Base-by-base conservation (phyloP, 208 protist genomes). In the Herpetomonas samuelpessoai region DNA sequence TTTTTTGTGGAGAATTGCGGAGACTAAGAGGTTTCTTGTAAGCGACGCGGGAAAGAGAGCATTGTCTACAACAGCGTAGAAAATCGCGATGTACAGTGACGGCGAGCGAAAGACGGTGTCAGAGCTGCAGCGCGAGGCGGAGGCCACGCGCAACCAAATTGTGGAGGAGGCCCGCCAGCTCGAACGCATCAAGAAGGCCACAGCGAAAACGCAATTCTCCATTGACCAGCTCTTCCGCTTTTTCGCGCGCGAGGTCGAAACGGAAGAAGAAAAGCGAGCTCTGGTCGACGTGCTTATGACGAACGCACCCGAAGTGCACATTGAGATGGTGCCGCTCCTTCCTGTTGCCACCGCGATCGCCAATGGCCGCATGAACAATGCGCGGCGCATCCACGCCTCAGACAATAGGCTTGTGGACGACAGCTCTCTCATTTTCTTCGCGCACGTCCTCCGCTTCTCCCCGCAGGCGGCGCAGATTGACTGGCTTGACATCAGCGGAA, bases 11-110 rank as follows among this genome's bases (percentile, higher is more conserved):
- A n/a, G n/a, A n/a, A n/a, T n/a, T n/a, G n/a, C n/a, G n/a, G n/a
- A n/a, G n/a, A n/a, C n/a, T n/a, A n/a, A n/a, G n/a, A n/a, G n/a
- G n/a, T n/a, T n/a, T n/a, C n/a, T n/a, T n/a, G n/a, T n/a, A n/a
- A n/a, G n/a, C n/a, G n/a, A n/a, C n/a, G n/a, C n/a, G n/a, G n/a
- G n/a, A n/a, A n/a, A n/a, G n/a, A n/a, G n/a, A n/a, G n/a, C n/a
- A n/a, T n/a, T n/a, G n/a, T n/a, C n/a, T n/a, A n/a, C n/a, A n/a
- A n/a, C n/a, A n/a, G n/a, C n/a, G n/a, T n/a, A n/a, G n/a, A n/a
- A n/a, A n/a, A n/a, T n/a, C n/a, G n/a, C n/a, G n/a, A 95, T 95
- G 88, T 95, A 95, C 62, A 88, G 85, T 52, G 85, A 95, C 73
- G 88, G 88, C 16, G 70, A 88, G 24, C 71, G 83, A 0, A 88